Evolutionary conservation across 345 rosid species (phyloP), one percentile per base, ranked within the genome.

Genomic region (Clarkia xantiana): DNA sequence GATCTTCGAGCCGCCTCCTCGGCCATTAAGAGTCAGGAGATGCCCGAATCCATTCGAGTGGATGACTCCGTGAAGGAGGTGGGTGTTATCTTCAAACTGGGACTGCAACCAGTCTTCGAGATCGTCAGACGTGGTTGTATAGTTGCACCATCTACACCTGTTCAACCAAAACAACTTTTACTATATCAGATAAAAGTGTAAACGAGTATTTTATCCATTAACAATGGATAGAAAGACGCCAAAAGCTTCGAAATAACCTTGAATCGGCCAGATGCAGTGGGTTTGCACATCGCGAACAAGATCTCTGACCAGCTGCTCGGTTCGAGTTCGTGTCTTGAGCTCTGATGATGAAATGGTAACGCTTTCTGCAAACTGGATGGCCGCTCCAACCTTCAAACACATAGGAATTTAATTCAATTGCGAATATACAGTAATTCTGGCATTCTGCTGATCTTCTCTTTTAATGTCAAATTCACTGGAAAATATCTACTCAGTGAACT

Each of bases 41-140:
- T 85, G 94, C 5, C 90, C 90, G 45, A 58, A 81, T 20, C 94
- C 94, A 40, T 85, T 85, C 13, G 84, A 76, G 57, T 81, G 94
- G 40, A 85, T 64, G 11, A 81, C 72, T 10, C 84, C 90, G 36
- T 85, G 94, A 50, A 85, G 68, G 47, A 79, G 64, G 53, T 85
- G 84, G 14, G 73, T 66, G 46, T 51, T 71, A 44, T 70, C 80
- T 12, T 84, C 86, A 2, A 84, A 58, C 57, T 71, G 86, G 6
- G 80, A 59, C 56, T 66, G 71, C 42, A 75, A 66, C 82, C 86
- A 75, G 13, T 75, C 71, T 40, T 74, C 86, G n/a, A 66, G 39
- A 53, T 74, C 86, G 12, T 74, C 75, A 6, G 39, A 38, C 9
- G 61, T 55, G 9, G 65, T 19, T 56, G 46, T 62, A 10, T 52